Evolutionary conservation across 176 grass and related monocot genomes (phyloP).

Genomic region (Guadua angustifolia): DNA sequence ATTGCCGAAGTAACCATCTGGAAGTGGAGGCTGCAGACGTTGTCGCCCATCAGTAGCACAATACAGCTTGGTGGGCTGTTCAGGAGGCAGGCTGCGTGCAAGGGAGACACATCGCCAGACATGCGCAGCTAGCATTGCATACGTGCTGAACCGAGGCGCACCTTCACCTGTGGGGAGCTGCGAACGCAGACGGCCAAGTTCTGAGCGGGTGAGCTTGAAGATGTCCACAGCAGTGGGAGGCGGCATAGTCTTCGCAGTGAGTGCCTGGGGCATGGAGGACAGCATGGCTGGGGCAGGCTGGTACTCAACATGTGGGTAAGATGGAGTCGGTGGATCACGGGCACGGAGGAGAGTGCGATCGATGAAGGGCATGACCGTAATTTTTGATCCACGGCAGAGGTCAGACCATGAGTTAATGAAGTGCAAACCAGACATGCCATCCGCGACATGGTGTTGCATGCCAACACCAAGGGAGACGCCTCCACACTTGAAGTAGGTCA

Average conservation of each 20-base stretch:
- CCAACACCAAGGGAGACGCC: constrained; percentile 81
- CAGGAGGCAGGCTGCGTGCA: constrained; percentile 61
- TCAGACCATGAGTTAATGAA: constrained; percentile 97
- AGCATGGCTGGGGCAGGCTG: constrained; percentile 71
- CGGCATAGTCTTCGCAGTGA: constrained; percentile 26
- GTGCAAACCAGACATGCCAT: constrained; percentile 81
- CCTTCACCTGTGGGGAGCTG: constrained; percentile 43
- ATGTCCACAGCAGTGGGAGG: constrained; percentile 69
- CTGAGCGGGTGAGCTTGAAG: constrained; percentile 68
- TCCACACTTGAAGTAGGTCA: constrained; percentile 90
- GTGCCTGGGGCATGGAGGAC: constrained; percentile 26
- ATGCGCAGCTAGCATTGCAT: constrained; percentile 68
- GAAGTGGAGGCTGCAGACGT: constrained; percentile 68
- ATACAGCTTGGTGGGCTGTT: constrained; percentile 83
- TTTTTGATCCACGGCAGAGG: constrained; percentile 58
- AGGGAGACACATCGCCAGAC: constrained; percentile 84
- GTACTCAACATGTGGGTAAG: constrained; percentile 80
- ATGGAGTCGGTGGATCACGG: constrained; percentile 65
- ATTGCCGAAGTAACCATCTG: constrained; percentile 88
- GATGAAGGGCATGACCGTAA: constrained; percentile 62
- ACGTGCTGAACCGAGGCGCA: constrained; percentile 52
- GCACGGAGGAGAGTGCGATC: constrained; percentile 73
- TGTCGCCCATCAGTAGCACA: constrained; percentile 73
- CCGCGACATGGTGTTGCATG: constrained; percentile 86
- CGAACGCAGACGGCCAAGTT: constrained; percentile 49